Conservation (phyloP, 345 rosid species). For the Lumnitzera racemosa region DNA sequence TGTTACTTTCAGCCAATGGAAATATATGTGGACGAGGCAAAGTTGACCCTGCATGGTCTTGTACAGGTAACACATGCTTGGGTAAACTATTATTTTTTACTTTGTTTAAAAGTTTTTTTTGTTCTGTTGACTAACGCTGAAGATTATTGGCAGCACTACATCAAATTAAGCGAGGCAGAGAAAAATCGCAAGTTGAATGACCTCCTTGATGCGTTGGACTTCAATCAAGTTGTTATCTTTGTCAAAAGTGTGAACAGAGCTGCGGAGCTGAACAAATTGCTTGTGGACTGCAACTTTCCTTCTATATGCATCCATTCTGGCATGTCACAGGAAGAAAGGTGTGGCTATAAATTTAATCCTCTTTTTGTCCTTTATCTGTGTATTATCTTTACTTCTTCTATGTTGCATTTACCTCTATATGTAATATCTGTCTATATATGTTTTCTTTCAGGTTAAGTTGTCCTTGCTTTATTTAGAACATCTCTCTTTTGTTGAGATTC, state of each 20-base stretch:
- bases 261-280: conserved; percentile 89
- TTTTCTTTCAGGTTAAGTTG: too few species aligned
- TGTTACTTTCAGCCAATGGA: conserved; percentile 99
- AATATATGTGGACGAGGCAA: conserved; percentile 98
- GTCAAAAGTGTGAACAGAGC: conserved; percentile 97
- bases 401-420: too few species aligned
- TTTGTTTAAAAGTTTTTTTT: too few species aligned
- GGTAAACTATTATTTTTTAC: too few species aligned
- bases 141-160: conserved; percentile 67
- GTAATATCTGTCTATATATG: too few species aligned
- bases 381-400: too few species aligned
- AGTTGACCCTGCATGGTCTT: conserved; percentile 98
- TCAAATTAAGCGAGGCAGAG: conserved; percentile 92
- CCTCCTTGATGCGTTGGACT: conserved; percentile 96
- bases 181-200: conserved; percentile 96
- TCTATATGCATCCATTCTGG: conserved; percentile 99
- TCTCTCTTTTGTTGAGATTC: too few species aligned
- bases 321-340: conserved; percentile 99
- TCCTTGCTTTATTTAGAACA: too few species aligned
- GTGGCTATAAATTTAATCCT: neutral
- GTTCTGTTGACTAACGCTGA: too few species aligned
- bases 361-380: neutral
- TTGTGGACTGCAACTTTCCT: conserved; percentile 93
- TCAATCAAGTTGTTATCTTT: conserved; percentile 95
- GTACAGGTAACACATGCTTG: conserved; percentile 53